Base-by-base conservation (phyloP, 2,329 filamentous ascomycete genomes). In the Penicillium vulpinum region DNA sequence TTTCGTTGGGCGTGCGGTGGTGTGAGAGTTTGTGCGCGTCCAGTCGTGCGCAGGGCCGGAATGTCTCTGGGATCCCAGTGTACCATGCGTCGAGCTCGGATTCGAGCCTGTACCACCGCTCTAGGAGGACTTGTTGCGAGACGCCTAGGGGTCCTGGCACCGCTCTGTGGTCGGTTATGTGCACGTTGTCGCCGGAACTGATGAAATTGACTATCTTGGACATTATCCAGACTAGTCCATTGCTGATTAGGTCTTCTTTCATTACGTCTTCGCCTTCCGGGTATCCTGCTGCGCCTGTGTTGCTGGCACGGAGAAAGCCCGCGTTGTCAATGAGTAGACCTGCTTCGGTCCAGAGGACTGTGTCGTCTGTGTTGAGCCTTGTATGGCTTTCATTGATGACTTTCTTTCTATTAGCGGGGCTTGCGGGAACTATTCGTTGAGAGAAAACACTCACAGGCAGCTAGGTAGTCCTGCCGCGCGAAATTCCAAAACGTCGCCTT, bases 401-500 rank as follows among this genome's bases (percentile, higher is more conserved):
- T 77, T n/a, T 45, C 5, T 31, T 11, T 11, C 43, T n/a, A 41
- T 61, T 49, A 59, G 58, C 53, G 18, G 16, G 2, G 0, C n/a
- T 28, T 16, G 13, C 5, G 29, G 10, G 22, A 36, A 24, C 4
- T 1, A 43, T 22, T 24, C 8, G 28, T 33, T 9, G 13, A 31
- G 29, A 11, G 9, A 8, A 31, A 39, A 15, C 21, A 71, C 75
- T 74, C 82, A 74, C 83, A 87, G 51, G 85, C 85, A 65, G 84
- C 81, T 29, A 88, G 74, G 73, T 87, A 85, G 62, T 88, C 85
- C 63, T 88, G 85, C 24, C 85, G 77, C 16, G 85, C 85, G 68
- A 88, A 85, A 61, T 87, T 87, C 85, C 85, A 88, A 66, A 88
- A 88, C 0, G 83, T 84, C 7, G 85, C 84, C 67, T 76, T 80